Evolutionary conservation across 768 basidiomycete genomes (phyloP).

Genomic region (Macrolepiota albuminosa): DNA sequence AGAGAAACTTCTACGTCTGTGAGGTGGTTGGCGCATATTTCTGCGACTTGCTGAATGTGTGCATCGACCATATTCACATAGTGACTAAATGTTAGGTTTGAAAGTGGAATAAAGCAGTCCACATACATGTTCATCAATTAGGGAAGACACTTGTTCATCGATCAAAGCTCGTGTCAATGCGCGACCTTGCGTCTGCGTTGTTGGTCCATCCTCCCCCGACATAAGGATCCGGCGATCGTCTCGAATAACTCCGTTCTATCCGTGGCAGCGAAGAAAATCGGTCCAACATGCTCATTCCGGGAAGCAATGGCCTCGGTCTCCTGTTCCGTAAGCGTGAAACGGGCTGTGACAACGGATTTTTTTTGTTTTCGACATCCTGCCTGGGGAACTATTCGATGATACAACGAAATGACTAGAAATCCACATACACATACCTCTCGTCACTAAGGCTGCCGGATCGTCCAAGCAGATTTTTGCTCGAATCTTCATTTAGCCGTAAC

Average conservation of each 20-base stretch:
- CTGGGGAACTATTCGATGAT: no score
- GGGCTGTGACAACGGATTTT: conserved; percentile 63
- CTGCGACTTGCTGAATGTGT: conserved; percentile 43
- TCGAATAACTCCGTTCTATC: conserved; percentile 81
- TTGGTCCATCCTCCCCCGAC: conserved; percentile 77
- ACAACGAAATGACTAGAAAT: background rate
- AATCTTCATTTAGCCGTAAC: conserved; percentile 64
- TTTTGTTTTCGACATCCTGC: conserved; percentile 42
- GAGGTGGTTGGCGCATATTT: conserved; percentile 35
- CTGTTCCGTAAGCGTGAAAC: conserved; percentile 76
- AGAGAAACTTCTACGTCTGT: conserved; percentile 30
- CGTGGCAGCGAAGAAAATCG: conserved; percentile 79
- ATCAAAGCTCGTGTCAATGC: conserved; percentile 51
- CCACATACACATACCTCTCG: conserved; percentile 50
- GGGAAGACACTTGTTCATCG: conserved; percentile 51
- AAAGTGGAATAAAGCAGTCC: background rate
- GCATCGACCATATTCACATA: conserved; percentile 48
- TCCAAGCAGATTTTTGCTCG: conserved; percentile 76
- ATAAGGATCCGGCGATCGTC: conserved; percentile 84
- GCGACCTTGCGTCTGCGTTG: conserved; percentile 60
- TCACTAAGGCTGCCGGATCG: conserved; percentile 71
- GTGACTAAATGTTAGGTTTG: conserved; percentile 23
- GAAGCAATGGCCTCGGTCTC: conserved; percentile 76
- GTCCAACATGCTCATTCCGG: conserved; percentile 70
- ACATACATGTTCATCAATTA: conserved; percentile 85